Evolutionary conservation across 306 rosid genomes (phyloP), one percentile per base, ranked within the genome.

Genomic region (Medicago lupulina): DNA sequence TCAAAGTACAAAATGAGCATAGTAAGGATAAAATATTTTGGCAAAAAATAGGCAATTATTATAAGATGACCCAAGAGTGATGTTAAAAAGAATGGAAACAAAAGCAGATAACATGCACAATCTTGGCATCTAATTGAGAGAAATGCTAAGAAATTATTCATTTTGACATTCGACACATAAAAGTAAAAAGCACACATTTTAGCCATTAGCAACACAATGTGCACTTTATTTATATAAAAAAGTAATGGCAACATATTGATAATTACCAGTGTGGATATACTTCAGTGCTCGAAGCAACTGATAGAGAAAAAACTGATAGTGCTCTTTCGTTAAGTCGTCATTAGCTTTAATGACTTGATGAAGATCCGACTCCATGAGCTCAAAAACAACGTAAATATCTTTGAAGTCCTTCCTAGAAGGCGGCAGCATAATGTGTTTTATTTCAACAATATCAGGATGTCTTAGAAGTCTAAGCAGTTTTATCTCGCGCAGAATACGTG

Each of bases 361-460:
- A 82, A 94, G 97, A 87, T 94, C 98, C 2, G 98, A 92, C 55
- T 94, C 98, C 98, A 94, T 94, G 75, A 90, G 92, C 93, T 94
- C 98, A 83, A 94, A 94, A 74, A 94, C 98, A 82, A 94, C 97
- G 58, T 90, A 94, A 47, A 94, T 94, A 84, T 94, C 97, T 84
- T 90, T 94, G 36, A 94, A 94, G 79, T 90, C 98, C 85, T 96
- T 87, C 72, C 95, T 80, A 59, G 98, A 90, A 73, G 98, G 97
- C 25, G 98, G 98, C 38, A 94, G 77, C 91, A 94, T 92, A 75
- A 94, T 92, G 84, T 94, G 98, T 64, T 94, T 92, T 67, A 94
- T 94, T 87, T 94, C 98, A 43, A 94, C 98, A 54, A 94, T 94
- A 80, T 94, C 98, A 0, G 98, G 98, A 84, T 94, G 98, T 46